Base-by-base conservation (phyloP, 1,284 basidiomycete genomes). In the Fomitopsis palustris region DNA sequence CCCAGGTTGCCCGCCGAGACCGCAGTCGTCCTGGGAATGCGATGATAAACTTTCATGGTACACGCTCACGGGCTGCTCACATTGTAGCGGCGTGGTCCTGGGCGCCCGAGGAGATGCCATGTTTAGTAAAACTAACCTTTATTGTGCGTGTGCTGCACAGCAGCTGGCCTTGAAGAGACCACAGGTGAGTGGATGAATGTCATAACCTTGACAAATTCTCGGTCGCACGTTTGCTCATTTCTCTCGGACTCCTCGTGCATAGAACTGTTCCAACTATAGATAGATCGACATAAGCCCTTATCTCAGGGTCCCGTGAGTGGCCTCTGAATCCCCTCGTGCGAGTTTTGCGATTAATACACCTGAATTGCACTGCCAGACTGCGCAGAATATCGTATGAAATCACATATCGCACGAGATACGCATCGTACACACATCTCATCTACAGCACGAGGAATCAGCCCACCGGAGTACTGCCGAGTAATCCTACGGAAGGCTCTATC, bases 11-110 rank as follows among this genome's bases (percentile, higher is more conserved):
- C 25, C 29, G 29, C 19, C 49, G 49, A 52, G 49, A 52, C 29
- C 49, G 45, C 45, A 47, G 45, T 29, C 45, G 8, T 14, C 49
- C 33, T 52, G 49, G 31, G 49, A 52, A n/a, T 47, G 19, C 25
- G 25, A 21, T 47, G 45, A 47, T 47, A 31, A 47, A 25, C 45
- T 47, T 47, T 47, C 45, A 47, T 29, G 23, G 45, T 47, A 25
- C 17, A n/a, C 25, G 25, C 21, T 47, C 45, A 29, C 45, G 52
- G 72, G 74, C 43, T 71, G 67, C 55, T 74, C 75, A 72, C 74
- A 75, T 6, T 65, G 64, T 7, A 73, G 73, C 33, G 70, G 67
- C 57, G 66, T 39, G 8, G 62, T 60, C 29, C 64, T 29, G 37
- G 35, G 67, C 59, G 61, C 66, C 66, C 29, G 62, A 60, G 51